Percentiles rank a stretch among this genome's conserved stretches.
phyloP scores from a whole-genome alignment of 257 asterid genomes.

The Solanum bulbocastanum region DNA sequence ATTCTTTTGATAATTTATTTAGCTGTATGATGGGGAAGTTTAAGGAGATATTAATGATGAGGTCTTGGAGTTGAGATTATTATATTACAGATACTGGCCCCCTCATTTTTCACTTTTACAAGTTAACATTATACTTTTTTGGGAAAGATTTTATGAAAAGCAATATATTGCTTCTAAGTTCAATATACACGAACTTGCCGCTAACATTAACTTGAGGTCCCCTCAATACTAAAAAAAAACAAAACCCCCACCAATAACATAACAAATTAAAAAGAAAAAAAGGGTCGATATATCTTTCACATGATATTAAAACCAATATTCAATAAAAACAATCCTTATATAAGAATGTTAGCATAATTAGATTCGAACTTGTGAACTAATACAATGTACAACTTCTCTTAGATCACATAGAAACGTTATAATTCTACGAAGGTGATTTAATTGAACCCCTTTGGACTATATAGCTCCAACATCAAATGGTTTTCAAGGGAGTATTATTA shows the following conservation, averaged over 20 bases:
- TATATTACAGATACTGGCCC: slow-evolving; percentile 19
- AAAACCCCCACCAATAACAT: neutral
- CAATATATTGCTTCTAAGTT: slow-evolving; percentile 12
- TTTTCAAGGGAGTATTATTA: neutral
- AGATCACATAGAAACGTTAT: neutral
- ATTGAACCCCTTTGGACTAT: neutral
- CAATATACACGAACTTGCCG: slow-evolving; percentile 3
- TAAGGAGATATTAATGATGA: slow-evolving; percentile 38
- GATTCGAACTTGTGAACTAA: neutral
- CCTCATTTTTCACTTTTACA: slow-evolving; percentile 13
- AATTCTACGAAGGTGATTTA: neutral
- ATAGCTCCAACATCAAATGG: neutral
- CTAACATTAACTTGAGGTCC: slow-evolving; percentile 1
- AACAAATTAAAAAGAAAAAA: neutral
- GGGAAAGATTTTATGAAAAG: slow-evolving; percentile 3
- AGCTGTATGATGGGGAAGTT: slow-evolving; percentile 6
- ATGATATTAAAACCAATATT: neutral
- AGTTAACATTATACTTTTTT: slow-evolving; percentile 11
- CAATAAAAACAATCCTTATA: neutral
- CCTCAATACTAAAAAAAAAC: neutral
- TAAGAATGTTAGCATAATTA: neutral
- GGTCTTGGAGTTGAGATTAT: slow-evolving; percentile 21
- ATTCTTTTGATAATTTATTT: neutral
- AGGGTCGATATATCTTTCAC: neutral
- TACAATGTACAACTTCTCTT: neutral